These are phyloP conservation scores for Paradendryphiella salina DNA, from an alignment of 2,329 filamentous ascomycete species.

Conservation along the genomic window DNA sequence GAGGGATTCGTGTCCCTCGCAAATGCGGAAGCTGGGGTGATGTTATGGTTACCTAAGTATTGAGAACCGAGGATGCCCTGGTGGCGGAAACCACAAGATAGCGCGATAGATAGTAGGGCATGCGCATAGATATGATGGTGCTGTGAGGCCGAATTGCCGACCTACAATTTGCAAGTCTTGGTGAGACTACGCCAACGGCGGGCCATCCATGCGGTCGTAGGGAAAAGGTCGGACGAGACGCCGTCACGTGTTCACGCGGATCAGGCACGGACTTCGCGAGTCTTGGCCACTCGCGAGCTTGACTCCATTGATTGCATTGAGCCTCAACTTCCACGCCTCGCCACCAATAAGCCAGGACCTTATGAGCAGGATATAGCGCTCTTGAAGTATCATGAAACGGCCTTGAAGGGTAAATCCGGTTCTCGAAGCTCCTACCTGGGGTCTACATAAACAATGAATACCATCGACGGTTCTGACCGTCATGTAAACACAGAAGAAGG, in stretches of 20 bases:
- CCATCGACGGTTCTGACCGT: conserved; percentile 62
- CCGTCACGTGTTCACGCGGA: conserved; percentile 18
- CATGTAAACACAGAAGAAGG: conserved; percentile 46
- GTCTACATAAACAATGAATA: conserved; percentile 57
- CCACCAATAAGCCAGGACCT: not conserved
- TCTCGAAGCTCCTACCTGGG: not conserved
- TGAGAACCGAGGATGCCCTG: no score
- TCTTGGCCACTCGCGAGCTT: conserved; percentile 16
- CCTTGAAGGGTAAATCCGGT: not conserved
- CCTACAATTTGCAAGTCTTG: no score
- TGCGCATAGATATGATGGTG: no score
- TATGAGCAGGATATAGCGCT: not conserved
- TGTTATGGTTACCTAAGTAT: no score
- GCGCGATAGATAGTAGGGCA: no score
- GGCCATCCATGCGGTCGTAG: not conserved
- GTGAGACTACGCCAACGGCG: no score
- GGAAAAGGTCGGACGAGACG: not conserved
- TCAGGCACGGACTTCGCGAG: conserved; percentile 7
- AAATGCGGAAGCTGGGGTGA: no score
- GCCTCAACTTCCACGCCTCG: not conserved
- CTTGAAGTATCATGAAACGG: not conserved
- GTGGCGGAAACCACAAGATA: no score
- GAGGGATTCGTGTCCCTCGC: no score
- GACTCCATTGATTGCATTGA: conserved; percentile 11
- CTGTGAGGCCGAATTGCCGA: no score